Base-by-base conservation (phyloP, 2,329 filamentous ascomycete species). In the Penicillium sp. region DNA sequence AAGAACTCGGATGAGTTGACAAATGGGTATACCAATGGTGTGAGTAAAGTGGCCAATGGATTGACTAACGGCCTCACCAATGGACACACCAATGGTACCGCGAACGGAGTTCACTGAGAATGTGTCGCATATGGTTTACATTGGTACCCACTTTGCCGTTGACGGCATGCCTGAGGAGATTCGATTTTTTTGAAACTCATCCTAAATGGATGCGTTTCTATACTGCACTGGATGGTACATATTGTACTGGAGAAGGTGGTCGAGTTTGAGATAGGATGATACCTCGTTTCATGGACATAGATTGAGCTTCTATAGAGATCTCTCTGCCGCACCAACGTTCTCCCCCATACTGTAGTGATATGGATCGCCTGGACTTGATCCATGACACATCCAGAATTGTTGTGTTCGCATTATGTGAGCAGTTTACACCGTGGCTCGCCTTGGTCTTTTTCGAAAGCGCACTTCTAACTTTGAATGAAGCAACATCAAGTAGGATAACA, bases 61-160 rank as follows among this genome's bases (percentile, higher is more conserved):
- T 4, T n/a, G 3, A 4, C 22, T 1, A 47, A 47, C 5, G 43
- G 43, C 10, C 7, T 47, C 25, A n/a, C 6, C 43, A 28, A 28
- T 45, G 45, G 45, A 5, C 8, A 10, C 6, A 11, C 28, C 14
- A 48, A 48, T 20, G 45, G 15, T 1, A 35, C 62, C 15, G 15
- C 58, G 28, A 65, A 66, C 53, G 63, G 62, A 38, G 57, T 63
- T 6, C 62, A 65, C 34, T 65, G 59, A 54, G 43, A 4, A 11
- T 34, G 15, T 17, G 31, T 12, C 28, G n/a, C 4, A 38, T 12
- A 20, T n/a, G 5, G 25, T 41, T 25, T 11, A 5, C 28, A 42
- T 35, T 60, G 53, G 60, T 62, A 62, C 57, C 55, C 55, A 48
- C 22, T 28, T 4, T 17, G 43, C 7, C 54, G 52, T 34, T 48